These are phyloP conservation scores for Pseudogymnoascus sp. DNA, from an alignment of 2,329 filamentous ascomycete species.

Conservation along the genomic window DNA sequence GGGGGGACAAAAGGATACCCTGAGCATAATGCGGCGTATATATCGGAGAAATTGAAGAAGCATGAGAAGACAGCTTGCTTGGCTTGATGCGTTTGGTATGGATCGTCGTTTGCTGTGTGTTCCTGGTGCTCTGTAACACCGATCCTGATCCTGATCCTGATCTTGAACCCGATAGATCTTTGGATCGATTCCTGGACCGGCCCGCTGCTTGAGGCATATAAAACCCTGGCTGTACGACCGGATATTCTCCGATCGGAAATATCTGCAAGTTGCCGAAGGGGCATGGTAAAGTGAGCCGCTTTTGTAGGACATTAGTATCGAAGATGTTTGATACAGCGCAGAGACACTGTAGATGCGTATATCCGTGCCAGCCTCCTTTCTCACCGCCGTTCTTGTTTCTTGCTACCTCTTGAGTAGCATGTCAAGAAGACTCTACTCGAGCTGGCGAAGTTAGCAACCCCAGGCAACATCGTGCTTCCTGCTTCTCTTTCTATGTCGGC, in stretches of 20 bases:
- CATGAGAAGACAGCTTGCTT: not conserved
- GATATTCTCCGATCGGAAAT: not conserved
- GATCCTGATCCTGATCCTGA: not conserved
- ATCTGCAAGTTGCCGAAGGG: not conserved
- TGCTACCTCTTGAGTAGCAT: not conserved
- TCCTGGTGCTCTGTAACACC: not conserved
- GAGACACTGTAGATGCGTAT: not conserved
- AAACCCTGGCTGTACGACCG: not conserved
- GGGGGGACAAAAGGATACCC: not conserved
- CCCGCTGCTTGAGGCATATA: not conserved
- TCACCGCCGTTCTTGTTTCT: not conserved
- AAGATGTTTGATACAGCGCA: not conserved
- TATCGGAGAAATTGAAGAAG: not conserved
- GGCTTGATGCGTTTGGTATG: not conserved
- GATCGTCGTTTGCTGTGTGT: not conserved
- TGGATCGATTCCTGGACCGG: not conserved
- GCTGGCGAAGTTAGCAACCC: too few species aligned
- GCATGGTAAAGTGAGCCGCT: not conserved
- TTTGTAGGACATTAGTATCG: not conserved
- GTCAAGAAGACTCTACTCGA: too few species aligned
- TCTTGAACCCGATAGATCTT: not conserved
- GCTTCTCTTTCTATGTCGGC: too few species aligned
- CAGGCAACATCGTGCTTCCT: too few species aligned
- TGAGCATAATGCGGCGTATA: conserved; percentile 4
- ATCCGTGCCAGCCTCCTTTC: not conserved